Percentiles rank a stretch among this genome's conserved stretches.
Conservation (phyloP, 306 rosid genomes). For the Styphnolobium japonicum region DNA sequence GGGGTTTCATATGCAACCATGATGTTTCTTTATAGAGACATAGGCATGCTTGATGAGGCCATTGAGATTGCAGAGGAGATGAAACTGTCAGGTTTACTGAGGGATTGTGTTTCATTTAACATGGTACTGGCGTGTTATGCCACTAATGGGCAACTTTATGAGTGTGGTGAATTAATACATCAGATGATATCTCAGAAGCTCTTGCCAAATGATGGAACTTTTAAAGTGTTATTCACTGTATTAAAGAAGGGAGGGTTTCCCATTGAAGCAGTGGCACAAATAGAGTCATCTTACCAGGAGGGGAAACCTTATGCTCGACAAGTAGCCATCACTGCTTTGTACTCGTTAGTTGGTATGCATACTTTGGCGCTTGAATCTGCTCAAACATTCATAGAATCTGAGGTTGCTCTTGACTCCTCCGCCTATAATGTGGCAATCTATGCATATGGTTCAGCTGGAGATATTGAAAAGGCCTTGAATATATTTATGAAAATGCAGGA, state of each 20-base stretch:
- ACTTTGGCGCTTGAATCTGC: slow-evolving; percentile 62
- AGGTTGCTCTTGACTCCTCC: slow-evolving; percentile 52
- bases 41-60: slow-evolving; percentile 73
- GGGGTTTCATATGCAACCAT: slow-evolving; percentile 65
- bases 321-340: slow-evolving; percentile 57
- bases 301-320: slow-evolving; percentile 74
- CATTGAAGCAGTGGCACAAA: slow-evolving; percentile 72
- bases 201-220: slow-evolving; percentile 66
- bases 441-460: slow-evolving; percentile 67
- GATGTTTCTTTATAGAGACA: slow-evolving; percentile 71
- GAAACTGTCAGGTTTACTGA: slow-evolving; percentile 67
- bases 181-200: slow-evolving; percentile 75
- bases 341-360: slow-evolving; percentile 77
- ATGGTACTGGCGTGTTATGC: slow-evolving; percentile 74
- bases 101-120: slow-evolving; percentile 69
- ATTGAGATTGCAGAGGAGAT: slow-evolving; percentile 82
- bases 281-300: slow-evolving; percentile 65
- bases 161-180: slow-evolving; percentile 72
- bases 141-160: slow-evolving; percentile 52
- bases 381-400: slow-evolving; percentile 50
- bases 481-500: slow-evolving; percentile 83
- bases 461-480: slow-evolving; percentile 63
- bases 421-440: slow-evolving; percentile 70
- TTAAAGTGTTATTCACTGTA: slow-evolving; percentile 56
- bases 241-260: slow-evolving; percentile 76